Conservation (phyloP, 2,329 filamentous ascomycete genomes). For the Neocucurbitaria cava region DNA sequence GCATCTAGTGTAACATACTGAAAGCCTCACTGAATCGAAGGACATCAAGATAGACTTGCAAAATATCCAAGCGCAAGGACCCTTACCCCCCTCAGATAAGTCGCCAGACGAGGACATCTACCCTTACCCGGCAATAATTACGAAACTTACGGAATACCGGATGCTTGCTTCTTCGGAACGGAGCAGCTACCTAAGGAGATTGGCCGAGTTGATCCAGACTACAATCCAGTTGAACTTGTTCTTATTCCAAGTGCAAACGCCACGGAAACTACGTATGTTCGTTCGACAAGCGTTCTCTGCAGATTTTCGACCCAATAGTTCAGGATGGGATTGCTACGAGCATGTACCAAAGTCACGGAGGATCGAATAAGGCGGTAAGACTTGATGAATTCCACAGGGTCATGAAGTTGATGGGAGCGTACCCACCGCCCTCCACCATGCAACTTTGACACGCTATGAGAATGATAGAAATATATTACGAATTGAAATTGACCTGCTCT, state of each 20-base stretch:
- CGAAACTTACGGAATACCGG: slow-evolving; percentile 73
- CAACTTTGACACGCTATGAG: too few relatives aligned
- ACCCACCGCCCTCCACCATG: too few relatives aligned
- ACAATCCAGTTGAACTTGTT: slow-evolving; percentile 77
- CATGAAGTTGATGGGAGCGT: too few relatives aligned
- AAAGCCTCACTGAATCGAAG: slow-evolving; percentile 69
- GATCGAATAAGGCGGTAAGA: slow-evolving; percentile 66
- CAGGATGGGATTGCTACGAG: slow-evolving; percentile 76
- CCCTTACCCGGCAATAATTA: slow-evolving; percentile 66
- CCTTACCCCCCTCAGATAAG: slow-evolving; percentile 79
- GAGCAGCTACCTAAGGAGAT: slow-evolving; percentile 78
- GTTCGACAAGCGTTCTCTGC: slow-evolving; percentile 79
- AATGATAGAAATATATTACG: too few relatives aligned
- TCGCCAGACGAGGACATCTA: slow-evolving; percentile 77
- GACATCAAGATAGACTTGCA: slow-evolving; percentile 74
- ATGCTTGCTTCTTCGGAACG: slow-evolving; percentile 85
- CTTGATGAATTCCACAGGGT: slow-evolving; percentile 3
- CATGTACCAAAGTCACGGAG: slow-evolving; percentile 64
- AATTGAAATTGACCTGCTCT: too few relatives aligned
- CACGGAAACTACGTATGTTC: slow-evolving; percentile 79
- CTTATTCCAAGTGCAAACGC: slow-evolving; percentile 80
- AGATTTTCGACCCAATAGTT: slow-evolving; percentile 80
- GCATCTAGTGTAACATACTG: slow-evolving; percentile 77
- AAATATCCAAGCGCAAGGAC: slow-evolving; percentile 69
- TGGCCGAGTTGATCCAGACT: slow-evolving; percentile 76